These are phyloP conservation scores for Leishmania martiniquensis DNA, from an alignment of 208 protist genomes.

Conservation along the genomic window DNA sequence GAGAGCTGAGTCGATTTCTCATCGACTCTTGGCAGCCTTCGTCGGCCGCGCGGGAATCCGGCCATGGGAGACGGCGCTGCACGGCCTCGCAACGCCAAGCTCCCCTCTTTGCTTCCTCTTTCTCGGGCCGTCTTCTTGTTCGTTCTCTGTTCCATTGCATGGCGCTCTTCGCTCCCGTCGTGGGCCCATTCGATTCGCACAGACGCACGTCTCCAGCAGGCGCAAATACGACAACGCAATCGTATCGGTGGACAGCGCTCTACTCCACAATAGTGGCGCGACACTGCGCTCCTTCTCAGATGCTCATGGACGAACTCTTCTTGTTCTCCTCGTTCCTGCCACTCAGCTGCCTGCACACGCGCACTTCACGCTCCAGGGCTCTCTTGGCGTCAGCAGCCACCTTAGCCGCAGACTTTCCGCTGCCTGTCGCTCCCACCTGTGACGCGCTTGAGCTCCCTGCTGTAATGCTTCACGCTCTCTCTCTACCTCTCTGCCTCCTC, in stretches of 20 bases:
- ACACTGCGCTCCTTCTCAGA: not conserved
- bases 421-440: not conserved
- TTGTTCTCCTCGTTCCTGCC: not conserved
- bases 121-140: not conserved
- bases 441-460: not conserved
- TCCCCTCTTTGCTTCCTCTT: not conserved
- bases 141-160: not conserved
- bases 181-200: too few relatives aligned
- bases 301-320: not conserved
- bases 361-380: not conserved
- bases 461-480: not conserved
- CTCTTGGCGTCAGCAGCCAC: not conserved
- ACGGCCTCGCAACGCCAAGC: not conserved
- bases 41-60: not conserved
- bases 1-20: not conserved
- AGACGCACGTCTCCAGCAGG: not conserved
- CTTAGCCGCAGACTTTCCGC: not conserved
- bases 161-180: too few relatives aligned
- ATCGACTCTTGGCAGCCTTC: not conserved
- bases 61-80: not conserved
- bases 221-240: not conserved
- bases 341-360: not conserved
- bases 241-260: not conserved
- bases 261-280: not conserved
- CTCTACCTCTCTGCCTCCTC: not conserved